Evolutionary conservation across 75 land plant species (phyloP).

Genomic region (Pinus albicaulis): DNA sequence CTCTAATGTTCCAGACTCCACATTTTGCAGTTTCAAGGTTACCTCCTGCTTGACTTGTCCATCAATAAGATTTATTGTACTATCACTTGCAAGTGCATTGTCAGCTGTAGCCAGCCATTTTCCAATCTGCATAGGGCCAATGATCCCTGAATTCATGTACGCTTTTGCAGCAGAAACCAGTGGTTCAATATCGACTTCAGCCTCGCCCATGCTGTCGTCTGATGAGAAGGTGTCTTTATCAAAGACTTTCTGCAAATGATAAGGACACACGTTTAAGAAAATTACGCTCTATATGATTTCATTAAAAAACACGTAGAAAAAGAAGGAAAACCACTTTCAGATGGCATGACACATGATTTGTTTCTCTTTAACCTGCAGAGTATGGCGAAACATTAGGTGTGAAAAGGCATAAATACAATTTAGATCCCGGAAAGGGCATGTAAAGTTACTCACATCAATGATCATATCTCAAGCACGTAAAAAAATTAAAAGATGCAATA

Average conservation of each 20-base stretch:
- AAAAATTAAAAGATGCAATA: not conserved
- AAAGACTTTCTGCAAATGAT: conserved; percentile 63
- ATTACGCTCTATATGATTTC: not conserved
- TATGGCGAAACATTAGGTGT: not conserved
- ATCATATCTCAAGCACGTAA: not conserved
- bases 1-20: conserved; percentile 77
- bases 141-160: conserved; percentile 45
- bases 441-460: not conserved
- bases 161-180: conserved; percentile 81
- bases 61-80: conserved; percentile 67
- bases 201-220: conserved; percentile 97
- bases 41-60: conserved; percentile 81
- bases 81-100: conserved; percentile 83
- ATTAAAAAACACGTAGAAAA: not conserved
- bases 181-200: conserved; percentile 89
- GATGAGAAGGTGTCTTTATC: conserved; percentile 89
- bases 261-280: not conserved
- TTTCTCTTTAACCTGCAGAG: not conserved
- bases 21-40: conserved; percentile 78
- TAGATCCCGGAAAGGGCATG: not conserved
- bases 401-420: not conserved
- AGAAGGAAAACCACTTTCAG: not conserved
- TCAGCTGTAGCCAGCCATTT: conserved; percentile 87
- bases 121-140: conserved; percentile 76
- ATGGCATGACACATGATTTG: not conserved